Percentiles rank a stretch among this genome's conserved stretches.
Evolutionary conservation across 352 stramenopile species (phyloP).

Genomic region (Hyphochytrium catenoides): DNA sequence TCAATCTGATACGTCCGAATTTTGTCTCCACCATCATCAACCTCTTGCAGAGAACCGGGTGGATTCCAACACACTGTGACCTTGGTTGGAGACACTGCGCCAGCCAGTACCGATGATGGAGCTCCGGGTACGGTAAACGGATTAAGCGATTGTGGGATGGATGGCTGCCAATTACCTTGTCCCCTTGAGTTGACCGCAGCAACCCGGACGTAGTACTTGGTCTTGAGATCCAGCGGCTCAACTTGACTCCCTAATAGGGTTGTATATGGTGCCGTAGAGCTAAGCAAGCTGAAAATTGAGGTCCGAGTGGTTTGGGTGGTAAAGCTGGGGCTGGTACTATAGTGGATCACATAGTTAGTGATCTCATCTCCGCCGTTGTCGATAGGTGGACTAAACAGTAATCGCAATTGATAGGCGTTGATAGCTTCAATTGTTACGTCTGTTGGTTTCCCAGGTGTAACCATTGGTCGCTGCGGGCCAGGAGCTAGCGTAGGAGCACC

Average conservation of each 20-base stretch:
- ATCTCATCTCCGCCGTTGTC: slow-evolving; percentile 60
- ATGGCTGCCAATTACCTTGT: slow-evolving; percentile 45
- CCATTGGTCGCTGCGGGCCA: slow-evolving; percentile 40
- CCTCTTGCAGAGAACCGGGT: no score
- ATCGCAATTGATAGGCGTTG: slow-evolving; percentile 50
- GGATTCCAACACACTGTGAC: slow-evolving; percentile 62
- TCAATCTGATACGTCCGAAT: slow-evolving; percentile 71
- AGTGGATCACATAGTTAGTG: slow-evolving; percentile 74
- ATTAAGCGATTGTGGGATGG: slow-evolving; percentile 64
- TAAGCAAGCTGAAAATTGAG: no score
- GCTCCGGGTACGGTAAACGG: slow-evolving; percentile 66
- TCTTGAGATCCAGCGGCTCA: slow-evolving; percentile 53
- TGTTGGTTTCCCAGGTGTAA: slow-evolving; percentile 33
- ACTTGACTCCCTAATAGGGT: no score
- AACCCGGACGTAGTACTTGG: slow-evolving; percentile 40
- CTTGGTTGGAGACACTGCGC: slow-evolving; percentile 57
- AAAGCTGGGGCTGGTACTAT: slow-evolving; percentile 49
- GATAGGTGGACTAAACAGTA: slow-evolving; percentile 62
- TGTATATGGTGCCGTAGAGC: slow-evolving; percentile 39
- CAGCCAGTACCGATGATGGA: slow-evolving; percentile 47
- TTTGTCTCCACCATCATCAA: slow-evolving; percentile 65
- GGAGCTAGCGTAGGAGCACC: slow-evolving; percentile 25
- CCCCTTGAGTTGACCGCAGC: slow-evolving; percentile 37
- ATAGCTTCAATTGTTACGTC: slow-evolving; percentile 36
- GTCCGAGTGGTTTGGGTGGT: slow-evolving; percentile 22